A percentile compares a stretch with the other conserved stretches of the same genome.
Evolutionary conservation across 1,139 yeast species (phyloP).

Genomic region (Candida frijolesensis): DNA sequence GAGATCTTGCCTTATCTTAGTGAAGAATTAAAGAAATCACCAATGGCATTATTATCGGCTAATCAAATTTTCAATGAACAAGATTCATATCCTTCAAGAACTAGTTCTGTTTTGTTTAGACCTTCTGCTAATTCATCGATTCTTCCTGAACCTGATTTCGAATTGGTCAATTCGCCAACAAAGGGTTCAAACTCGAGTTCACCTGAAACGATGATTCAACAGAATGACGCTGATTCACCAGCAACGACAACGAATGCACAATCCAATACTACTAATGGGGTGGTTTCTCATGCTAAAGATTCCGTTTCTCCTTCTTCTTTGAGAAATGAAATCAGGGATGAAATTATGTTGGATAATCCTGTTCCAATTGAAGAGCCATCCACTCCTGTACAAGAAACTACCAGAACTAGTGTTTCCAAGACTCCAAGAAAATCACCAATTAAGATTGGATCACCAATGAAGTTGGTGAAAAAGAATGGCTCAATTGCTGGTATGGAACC

Average conservation of each 20-base stretch:
- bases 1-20: constrained; percentile 34
- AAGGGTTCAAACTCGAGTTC: not conserved
- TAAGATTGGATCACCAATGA: constrained; percentile 44
- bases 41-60: constrained; percentile 33
- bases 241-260: not conserved
- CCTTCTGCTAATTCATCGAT: constrained; percentile 18
- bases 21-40: constrained; percentile 37
- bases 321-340: constrained; percentile 5
- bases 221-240: not conserved
- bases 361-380: constrained; percentile 3
- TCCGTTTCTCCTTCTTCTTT: not conserved
- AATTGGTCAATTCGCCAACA: constrained; percentile 27
- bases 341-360: not conserved
- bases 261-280: not conserved
- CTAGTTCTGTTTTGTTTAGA: constrained; percentile 11
- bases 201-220: not conserved
- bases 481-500: constrained; percentile 28
- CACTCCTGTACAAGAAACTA: not conserved
- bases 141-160: constrained; percentile 44
- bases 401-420: constrained; percentile 2
- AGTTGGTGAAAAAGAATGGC: constrained; percentile 33
- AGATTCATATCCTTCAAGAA: constrained; percentile 7
- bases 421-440: constrained; percentile 31
- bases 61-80: constrained; percentile 43
- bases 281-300: not conserved